Evolutionary conservation across 1,284 basidiomycete genomes (phyloP), one percentile per base, ranked within the genome.

Genomic region (Ceraceosorus bombacis): DNA sequence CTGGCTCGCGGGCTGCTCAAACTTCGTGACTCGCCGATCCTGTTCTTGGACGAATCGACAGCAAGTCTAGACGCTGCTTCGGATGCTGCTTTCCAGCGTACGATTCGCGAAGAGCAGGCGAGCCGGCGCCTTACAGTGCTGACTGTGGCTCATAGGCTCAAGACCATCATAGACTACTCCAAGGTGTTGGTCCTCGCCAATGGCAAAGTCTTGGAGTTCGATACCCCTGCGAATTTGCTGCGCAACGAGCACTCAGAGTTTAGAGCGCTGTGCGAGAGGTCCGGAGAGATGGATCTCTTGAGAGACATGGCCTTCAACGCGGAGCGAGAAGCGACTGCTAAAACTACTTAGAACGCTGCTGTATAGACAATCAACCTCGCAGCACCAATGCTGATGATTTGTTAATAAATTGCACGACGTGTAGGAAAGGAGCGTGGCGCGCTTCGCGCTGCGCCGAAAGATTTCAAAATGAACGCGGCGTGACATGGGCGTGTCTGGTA

Each of bases 201-300:
- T 5, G 82, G 82, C 6, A 82, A 82, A 2, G 89, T 95, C 57
- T 81, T 85, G 2, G 90, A 94, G 73, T 91, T 86, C 70, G 89
- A 88, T 68, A 81, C 81, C 53, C 88, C 88, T 0, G 78, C 78
- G n/a, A 80, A 80, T 36, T 80, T 90, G 6, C 80, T 89, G 49
- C 57, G 62, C 36, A 55, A 65, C 41, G 52, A 64, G 49, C 43
- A 37, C 53, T 65, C 66, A 49, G 58, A 65, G n/a, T 75, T 75
- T 60, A 65, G 67, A 51, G 64, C 67, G 17, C 68, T 75, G 51
- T 75, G 73, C 61, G 57, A 64, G 49, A 69, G 71, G 54, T 69
- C 66, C 53, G 73, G 71, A 37, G 59, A 61, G 54, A 36, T 60
- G 43, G 59, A 61, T 36, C n/a, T 56, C 8, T 43, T 61, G 49